Base-by-base conservation (phyloP, 1,284 basidiomycete genomes). In the Phellinidium pouzarii region DNA sequence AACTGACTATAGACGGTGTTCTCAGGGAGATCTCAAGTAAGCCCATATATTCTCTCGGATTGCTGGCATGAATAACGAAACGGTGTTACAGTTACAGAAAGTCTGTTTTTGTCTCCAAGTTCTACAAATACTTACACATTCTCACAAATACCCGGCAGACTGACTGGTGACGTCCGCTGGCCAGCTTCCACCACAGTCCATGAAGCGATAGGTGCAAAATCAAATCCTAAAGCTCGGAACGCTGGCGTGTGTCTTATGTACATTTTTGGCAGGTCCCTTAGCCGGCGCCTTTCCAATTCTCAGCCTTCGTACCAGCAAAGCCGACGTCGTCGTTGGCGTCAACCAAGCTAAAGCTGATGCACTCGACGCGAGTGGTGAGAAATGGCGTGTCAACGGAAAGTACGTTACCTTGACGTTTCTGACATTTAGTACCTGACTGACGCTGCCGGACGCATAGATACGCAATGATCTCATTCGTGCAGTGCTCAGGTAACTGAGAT, bases 261-360 rank as follows among this genome's bases (percentile, higher is more conserved):
- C 3, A 40, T 23, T 8, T 40, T n/a, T 47, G 25, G 1, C 59
- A 90, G 89, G 90, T 3, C 87, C 90, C 0, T 68, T 95, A 14
- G 80, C 81, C 0, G 89, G 91, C 1, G 73, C 82, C 6, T 86
- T 96, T 67, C 86, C 87, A 2, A 67, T 96, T 20, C 70, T 96
- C 26, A 91, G 89, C 60, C 70, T 97, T 54, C 80, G 95, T 22
- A 99, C 95, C 1, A 94, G 91, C 74, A 98, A 99, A 68, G 95
- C 95, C 0, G 94, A 98, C 64, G 94, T 97, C 1, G 88, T 88
- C 29, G 91, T 93, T 11, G 91, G 87, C 1, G 75, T 95, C 4
- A 68, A 79, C 2, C 71, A 79, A 53, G 82, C 81, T 0, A 69
- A 80, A 2, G 84, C 80, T 0, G 80, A 84, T 56, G 71, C 72